These are phyloP conservation scores for Euphorbia schlechtendalii DNA, from an alignment of 441 rosid species.

Conservation along the genomic window DNA sequence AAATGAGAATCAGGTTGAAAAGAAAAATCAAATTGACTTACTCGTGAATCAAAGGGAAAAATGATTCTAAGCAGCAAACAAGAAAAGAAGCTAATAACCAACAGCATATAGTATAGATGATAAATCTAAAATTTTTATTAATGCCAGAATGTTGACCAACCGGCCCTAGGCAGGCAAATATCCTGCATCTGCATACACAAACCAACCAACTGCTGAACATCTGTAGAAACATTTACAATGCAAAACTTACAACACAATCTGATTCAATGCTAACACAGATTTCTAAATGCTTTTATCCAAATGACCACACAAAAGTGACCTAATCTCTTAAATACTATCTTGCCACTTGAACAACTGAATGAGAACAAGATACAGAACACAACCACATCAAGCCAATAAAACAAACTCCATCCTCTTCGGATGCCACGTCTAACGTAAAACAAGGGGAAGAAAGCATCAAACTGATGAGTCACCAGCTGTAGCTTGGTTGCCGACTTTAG, in stretches of 20 bases:
- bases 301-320: conserved; percentile 15
- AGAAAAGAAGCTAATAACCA: not conserved
- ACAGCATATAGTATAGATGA: not conserved
- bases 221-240: conserved; percentile 33
- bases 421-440: conserved; percentile 16
- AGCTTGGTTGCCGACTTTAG: conserved; percentile 27
- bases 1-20: not conserved
- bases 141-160: conserved; percentile 33
- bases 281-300: conserved; percentile 25
- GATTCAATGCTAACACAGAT: conserved; percentile 28
- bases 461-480: conserved; percentile 20
- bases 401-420: conserved; percentile 4
- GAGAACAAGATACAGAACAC: conserved; percentile 21
- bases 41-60: not conserved
- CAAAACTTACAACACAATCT: conserved; percentile 20
- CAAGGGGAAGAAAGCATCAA: conserved; percentile 12
- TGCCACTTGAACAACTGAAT: conserved; percentile 24
- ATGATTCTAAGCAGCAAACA: not conserved
- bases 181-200: conserved; percentile 37
- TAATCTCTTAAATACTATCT: conserved; percentile 11
- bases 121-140: conserved; percentile 27
- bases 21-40: not conserved
- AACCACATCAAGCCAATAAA: conserved; percentile 27
- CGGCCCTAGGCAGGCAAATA: conserved; percentile 22
- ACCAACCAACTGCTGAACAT: conserved; percentile 23